Evolutionary conservation across 306 rosid genomes (phyloP).

Genomic region (Lathyrus sativus): DNA sequence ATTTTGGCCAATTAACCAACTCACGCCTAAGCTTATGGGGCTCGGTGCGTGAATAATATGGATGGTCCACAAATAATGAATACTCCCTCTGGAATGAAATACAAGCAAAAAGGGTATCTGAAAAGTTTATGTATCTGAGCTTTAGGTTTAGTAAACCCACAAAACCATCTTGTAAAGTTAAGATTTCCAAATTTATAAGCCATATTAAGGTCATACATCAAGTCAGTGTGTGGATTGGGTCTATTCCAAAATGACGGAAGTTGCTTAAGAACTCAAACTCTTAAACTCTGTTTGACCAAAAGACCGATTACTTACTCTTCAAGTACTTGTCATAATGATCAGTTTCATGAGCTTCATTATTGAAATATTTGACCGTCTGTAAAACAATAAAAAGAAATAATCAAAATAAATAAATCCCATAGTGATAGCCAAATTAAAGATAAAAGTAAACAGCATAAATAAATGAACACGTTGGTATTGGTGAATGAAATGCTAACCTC

Average conservation of each 20-base stretch:
- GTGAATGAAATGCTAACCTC: slow-evolving; percentile 60
- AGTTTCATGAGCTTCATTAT: slow-evolving; percentile 84
- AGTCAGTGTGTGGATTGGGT: neutral
- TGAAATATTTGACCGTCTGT: slow-evolving; percentile 95
- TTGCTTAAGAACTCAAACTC: slow-evolving; percentile 5
- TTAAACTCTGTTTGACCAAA: slow-evolving; percentile 22
- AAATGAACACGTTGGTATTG: slow-evolving; percentile 19
- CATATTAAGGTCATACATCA: neutral
- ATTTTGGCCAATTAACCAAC: neutral
- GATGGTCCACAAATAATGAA: neutral
- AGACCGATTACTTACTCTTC: slow-evolving; percentile 68
- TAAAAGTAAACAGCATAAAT: slow-evolving; percentile 20
- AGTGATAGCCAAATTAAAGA: slow-evolving; percentile 15
- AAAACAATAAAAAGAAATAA: slow-evolving; percentile 19
- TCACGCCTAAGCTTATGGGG: neutral
- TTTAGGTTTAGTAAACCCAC: neutral
- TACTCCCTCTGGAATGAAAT: neutral
- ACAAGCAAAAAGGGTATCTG: too few relatives aligned
- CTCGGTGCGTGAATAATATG: neutral
- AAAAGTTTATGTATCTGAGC: too few relatives aligned
- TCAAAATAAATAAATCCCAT: slow-evolving; percentile 11
- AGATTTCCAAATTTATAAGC: neutral
- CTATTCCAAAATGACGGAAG: neutral
- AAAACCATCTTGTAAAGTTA: neutral
- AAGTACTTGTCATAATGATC: slow-evolving; percentile 72